phyloP scores from a whole-genome alignment of 345 rosid genomes.

The rapeseed (Brassica napus) region Da-Ae NC_063434.1:30626501-30627000 shows the following conservation, averaged over 20 bases:
- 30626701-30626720: not conserved
- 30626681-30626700: not conserved
- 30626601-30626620: not conserved
- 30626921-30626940: not conserved
- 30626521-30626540: not conserved
- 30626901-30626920: not conserved
- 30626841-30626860: not conserved
- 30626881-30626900: not conserved
- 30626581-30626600: not conserved
- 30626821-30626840: not conserved
- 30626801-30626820: no score
- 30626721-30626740: no score
- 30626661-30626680: not conserved
- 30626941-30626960: not conserved
- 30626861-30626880: not conserved
- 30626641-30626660: not conserved
- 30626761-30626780: not conserved
- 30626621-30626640: not conserved
- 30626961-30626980: not conserved
- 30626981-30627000: conserved; percentile 55
- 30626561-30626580: not conserved
- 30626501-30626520: not conserved
- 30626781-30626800: no score
- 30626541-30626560: not conserved
- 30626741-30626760: not conserved